A percentile compares a stretch with the other conserved stretches of the same genome.
These are phyloP conservation scores for Solanum peruvianum DNA, from an alignment of 257 asterid genomes.

Conservation along the genomic window DNA sequence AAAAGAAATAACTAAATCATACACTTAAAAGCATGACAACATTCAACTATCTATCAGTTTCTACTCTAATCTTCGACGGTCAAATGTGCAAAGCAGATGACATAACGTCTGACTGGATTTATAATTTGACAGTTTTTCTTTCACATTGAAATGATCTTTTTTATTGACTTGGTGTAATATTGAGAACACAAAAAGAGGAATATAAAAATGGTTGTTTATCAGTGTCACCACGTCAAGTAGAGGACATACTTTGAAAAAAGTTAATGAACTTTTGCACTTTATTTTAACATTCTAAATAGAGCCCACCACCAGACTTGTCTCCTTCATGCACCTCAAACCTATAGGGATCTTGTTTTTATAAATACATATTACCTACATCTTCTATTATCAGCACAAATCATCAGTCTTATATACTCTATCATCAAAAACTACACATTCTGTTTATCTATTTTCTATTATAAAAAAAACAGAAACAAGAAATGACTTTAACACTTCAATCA, in stretches of 20 bases:
- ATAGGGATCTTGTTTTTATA: slow-evolving; percentile 20
- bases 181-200: neutral
- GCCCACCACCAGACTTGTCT: slow-evolving; percentile 60
- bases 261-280: slow-evolving; percentile 41
- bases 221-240: neutral
- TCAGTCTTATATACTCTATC: neutral
- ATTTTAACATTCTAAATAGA: slow-evolving; percentile 20
- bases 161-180: neutral
- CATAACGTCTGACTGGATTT: neutral
- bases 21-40: too few relatives aligned
- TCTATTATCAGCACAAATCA: neutral
- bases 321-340: slow-evolving; percentile 10
- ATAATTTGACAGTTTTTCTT: neutral
- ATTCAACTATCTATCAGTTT: neutral
- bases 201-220: neutral
- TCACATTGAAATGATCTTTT: neutral
- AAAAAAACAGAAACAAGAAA: slow-evolving; percentile 2
- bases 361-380: slow-evolving; percentile 11
- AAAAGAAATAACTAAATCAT: too few relatives aligned
- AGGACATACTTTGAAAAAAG: neutral
- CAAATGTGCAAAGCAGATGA: neutral
- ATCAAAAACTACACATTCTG: neutral
- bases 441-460: neutral
- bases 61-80: neutral
- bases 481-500: slow-evolving; percentile 75